phyloP scores from a whole-genome alignment of 495 filamentous ascomycete species.

The Aspergillus saccharolyticus region DNA sequence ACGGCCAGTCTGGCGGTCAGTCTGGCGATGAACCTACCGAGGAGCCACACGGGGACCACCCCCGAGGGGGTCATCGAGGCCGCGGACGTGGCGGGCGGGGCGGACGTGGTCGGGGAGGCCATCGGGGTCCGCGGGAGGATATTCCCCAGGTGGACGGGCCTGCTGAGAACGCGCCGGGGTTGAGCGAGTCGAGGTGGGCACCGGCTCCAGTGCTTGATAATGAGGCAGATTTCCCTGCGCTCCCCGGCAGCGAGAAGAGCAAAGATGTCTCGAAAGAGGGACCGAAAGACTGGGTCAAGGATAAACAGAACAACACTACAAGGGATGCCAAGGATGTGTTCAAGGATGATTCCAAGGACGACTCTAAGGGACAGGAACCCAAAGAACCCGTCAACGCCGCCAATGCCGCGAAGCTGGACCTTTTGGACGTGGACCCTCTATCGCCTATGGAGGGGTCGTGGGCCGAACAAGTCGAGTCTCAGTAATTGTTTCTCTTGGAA shows the following conservation, averaged over 20 bases:
- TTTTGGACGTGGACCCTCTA: conserved; percentile 12
- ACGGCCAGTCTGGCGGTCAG: conserved; percentile 19
- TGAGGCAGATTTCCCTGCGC: conserved; percentile 40
- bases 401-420: conserved; percentile 2
- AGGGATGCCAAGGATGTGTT: neutral
- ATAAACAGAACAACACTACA: neutral
- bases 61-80: conserved; percentile 12
- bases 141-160: conserved; percentile 12
- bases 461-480: conserved; percentile 29
- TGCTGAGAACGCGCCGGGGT: conserved; percentile 14
- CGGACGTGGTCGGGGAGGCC: conserved; percentile 31
- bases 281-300: neutral
- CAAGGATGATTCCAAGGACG: neutral
- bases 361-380: neutral
- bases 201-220: conserved; percentile 25
- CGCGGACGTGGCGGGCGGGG: conserved; percentile 29
- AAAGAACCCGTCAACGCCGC: neutral
- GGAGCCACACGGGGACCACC: neutral
- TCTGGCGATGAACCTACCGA: conserved; percentile 17
- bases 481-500: neutral
- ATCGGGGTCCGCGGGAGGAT: conserved; percentile 26
- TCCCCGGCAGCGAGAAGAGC: conserved; percentile 30
- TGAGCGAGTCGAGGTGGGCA: conserved; percentile 14
- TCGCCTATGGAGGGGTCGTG: conserved; percentile 25
- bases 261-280: conserved; percentile 5